A percentile compares a stretch with the other conserved stretches of the same genome.
phyloP scores from a whole-genome alignment of 2,329 filamentous ascomycete genomes.

The Monosporascus sp. region DNA sequence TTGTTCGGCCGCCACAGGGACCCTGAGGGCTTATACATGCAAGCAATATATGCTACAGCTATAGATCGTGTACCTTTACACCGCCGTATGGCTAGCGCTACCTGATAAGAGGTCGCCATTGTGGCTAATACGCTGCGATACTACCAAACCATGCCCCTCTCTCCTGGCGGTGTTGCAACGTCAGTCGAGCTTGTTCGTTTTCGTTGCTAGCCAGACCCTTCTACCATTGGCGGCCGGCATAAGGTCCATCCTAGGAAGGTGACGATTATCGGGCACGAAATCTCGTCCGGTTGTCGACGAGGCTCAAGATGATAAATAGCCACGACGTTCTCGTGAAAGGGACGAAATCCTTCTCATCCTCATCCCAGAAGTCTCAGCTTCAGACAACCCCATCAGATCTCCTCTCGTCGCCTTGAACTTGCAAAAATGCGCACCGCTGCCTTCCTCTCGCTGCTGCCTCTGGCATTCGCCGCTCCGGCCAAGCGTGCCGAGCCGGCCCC shows the following conservation, averaged over 20 bases:
- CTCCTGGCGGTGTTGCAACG: neutral
- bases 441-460: slow-evolving; percentile 19
- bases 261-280: neutral
- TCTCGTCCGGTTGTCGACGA: neutral
- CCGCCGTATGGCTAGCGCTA: neutral
- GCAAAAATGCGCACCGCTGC: slow-evolving; percentile 20
- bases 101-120: neutral
- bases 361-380: neutral
- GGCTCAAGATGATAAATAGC: neutral
- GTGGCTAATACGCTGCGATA: neutral
- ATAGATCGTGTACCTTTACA: neutral
- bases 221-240: neutral
- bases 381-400: neutral
- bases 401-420: slow-evolving; percentile 6
- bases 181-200: neutral
- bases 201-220: neutral
- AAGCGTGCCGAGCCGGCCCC: slow-evolving; percentile 25
- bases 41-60: neutral
- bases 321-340: neutral
- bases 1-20: neutral
- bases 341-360: neutral
- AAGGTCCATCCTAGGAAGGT: neutral
- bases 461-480: slow-evolving; percentile 25
- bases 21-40: neutral
- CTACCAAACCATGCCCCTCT: neutral